Conservation (phyloP, 78 protist species). For the Salpingoeca rosetta region DNA sequence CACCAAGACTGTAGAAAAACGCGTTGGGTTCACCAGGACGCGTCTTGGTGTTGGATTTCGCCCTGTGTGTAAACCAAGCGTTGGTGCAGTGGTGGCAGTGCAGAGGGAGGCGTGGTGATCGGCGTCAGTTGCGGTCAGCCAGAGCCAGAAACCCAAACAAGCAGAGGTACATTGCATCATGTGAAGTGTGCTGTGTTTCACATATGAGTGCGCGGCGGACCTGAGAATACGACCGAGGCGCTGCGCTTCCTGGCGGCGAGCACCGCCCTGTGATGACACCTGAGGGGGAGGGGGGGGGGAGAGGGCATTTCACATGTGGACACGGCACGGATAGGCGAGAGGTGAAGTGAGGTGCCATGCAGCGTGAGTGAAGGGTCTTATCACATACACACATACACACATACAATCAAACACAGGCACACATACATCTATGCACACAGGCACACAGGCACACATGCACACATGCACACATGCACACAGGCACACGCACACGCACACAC, state of each 20-base stretch:
- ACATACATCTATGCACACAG: slow-evolving; percentile 3
- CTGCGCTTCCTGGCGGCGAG: slow-evolving; percentile 98
- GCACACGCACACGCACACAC: background rate
- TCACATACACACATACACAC: too few relatives aligned
- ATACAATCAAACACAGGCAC: background rate
- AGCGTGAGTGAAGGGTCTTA: too few relatives aligned
- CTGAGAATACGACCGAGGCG: slow-evolving; percentile 97
- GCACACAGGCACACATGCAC: slow-evolving; percentile 4
- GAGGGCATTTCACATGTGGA: slow-evolving; percentile 89
- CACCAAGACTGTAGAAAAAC: slow-evolving; percentile 92
- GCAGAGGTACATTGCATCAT: background rate
- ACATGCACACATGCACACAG: background rate
- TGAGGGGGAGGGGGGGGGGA: too few relatives aligned
- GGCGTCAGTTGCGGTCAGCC: background rate
- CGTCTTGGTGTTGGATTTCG: background rate
- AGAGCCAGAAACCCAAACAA: too few relatives aligned
- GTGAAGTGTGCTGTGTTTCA: background rate
- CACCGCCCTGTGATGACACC: slow-evolving; percentile 85
- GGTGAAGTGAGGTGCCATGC: background rate
- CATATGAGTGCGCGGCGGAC: slow-evolving; percentile 48
- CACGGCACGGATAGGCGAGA: slow-evolving; percentile 65
- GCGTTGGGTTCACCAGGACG: slow-evolving; percentile 74
- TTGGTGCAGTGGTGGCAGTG: too few relatives aligned
- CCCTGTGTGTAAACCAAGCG: too few relatives aligned
- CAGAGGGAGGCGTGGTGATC: too few relatives aligned